Conservation (phyloP, 2,329 filamentous ascomycete genomes). For the Exutisphaerella laricina region DNA sequence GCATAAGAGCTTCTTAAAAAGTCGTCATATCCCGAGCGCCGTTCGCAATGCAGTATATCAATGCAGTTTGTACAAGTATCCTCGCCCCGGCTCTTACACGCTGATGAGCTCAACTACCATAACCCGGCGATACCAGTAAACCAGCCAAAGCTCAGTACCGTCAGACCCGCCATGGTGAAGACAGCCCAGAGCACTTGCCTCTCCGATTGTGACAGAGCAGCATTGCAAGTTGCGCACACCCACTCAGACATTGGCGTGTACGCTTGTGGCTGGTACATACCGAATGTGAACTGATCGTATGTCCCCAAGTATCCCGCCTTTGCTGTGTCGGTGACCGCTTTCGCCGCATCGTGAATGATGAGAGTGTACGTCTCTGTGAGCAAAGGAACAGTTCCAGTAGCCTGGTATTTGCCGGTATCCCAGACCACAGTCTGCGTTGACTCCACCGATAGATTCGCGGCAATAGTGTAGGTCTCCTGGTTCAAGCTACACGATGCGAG, state of each 20-base stretch:
- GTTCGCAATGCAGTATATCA: slow-evolving; percentile 18
- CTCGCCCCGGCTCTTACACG: slow-evolving; percentile 2
- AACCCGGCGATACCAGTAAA: slow-evolving; percentile 44
- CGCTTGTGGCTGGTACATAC: slow-evolving; percentile 55
- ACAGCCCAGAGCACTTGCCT: slow-evolving; percentile 52
- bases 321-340: slow-evolving; percentile 47
- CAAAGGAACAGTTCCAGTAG: slow-evolving; percentile 46
- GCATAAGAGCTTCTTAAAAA: slow-evolving; percentile 8
- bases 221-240: slow-evolving; percentile 53
- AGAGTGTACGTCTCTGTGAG: slow-evolving; percentile 58
- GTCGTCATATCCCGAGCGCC: slow-evolving; percentile 13
- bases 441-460: slow-evolving; percentile 52
- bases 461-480: slow-evolving; percentile 56
- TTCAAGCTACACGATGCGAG: slow-evolving; percentile 57
- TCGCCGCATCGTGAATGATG: slow-evolving; percentile 55
- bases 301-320: slow-evolving; percentile 51
- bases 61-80: slow-evolving; percentile 13
- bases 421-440: slow-evolving; percentile 47
- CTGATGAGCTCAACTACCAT: slow-evolving; percentile 20
- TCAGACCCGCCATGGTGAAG: slow-evolving; percentile 51
- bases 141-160: slow-evolving; percentile 53
- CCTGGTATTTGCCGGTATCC: slow-evolving; percentile 54
- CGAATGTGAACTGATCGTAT: slow-evolving; percentile 52
- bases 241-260: slow-evolving; percentile 44
- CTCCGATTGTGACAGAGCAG: slow-evolving; percentile 48